These are phyloP conservation scores for Closterium sp. DNA, from an alignment of 139 green algal species.

Conservation along the genomic window DNA sequence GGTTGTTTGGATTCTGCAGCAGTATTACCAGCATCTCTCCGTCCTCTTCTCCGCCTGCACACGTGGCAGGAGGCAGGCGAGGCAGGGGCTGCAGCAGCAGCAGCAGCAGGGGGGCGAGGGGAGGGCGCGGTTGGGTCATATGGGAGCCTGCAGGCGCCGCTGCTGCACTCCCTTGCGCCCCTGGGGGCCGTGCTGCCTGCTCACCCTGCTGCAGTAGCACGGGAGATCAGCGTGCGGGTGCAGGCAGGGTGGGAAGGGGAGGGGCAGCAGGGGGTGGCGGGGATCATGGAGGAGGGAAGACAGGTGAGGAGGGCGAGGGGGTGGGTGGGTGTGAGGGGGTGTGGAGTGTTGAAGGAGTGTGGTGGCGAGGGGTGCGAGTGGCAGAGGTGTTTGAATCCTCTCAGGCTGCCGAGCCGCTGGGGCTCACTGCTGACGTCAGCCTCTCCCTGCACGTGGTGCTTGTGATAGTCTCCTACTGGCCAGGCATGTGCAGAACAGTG, in stretches of 20 bases:
- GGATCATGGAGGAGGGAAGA: neutral
- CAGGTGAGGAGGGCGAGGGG: neutral
- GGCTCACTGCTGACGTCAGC: neutral
- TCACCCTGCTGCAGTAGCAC: neutral
- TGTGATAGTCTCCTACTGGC: neutral
- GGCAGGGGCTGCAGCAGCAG: neutral
- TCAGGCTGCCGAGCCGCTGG: neutral
- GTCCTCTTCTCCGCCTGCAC: neutral
- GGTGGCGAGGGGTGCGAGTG: neutral
- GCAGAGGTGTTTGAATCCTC: neutral
- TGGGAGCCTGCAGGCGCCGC: neutral
- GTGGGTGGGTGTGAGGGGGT: neutral
- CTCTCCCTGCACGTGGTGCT: neutral
- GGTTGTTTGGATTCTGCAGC: neutral
- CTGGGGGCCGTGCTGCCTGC: neutral
- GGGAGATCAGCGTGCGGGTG: neutral
- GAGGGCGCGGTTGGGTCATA: neutral
- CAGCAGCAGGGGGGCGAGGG: neutral
- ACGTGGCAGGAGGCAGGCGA: neutral
- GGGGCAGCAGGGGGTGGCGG: neutral
- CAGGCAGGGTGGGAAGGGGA: neutral
- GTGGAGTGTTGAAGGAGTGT: neutral
- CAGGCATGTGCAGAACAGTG: neutral
- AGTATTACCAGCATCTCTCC: neutral
- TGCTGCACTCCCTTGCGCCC: neutral